These are phyloP conservation scores for Baorangia bicolor DNA, from an alignment of 768 basidiomycete genomes.

Conservation along the genomic window DNA sequence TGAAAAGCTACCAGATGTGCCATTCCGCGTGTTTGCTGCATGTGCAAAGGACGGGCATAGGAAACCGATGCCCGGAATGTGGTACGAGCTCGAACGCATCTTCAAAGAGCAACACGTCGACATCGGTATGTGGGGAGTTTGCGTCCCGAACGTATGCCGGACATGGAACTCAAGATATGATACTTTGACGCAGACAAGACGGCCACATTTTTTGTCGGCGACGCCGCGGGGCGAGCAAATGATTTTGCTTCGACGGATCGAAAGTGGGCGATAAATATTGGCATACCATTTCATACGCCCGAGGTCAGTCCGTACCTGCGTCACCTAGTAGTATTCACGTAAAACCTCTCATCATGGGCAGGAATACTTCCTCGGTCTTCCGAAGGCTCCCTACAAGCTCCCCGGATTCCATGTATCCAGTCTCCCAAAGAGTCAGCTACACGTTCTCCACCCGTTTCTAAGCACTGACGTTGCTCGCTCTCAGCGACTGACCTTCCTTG, in stretches of 20 bases:
- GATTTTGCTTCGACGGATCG: conserved; percentile 85
- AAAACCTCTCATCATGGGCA: conserved; percentile 27
- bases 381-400: conserved; percentile 43
- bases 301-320: conserved; percentile 50
- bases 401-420: conserved; percentile 68
- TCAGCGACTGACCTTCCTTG: conserved; percentile 40
- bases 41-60: conserved; percentile 70
- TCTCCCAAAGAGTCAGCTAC: conserved; percentile 32
- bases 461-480: neutral
- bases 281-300: conserved; percentile 75
- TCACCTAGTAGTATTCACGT: neutral
- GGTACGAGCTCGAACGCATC: conserved; percentile 65
- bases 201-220: conserved; percentile 79
- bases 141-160: neutral
- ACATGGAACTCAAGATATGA: neutral
- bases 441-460: neutral
- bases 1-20: conserved; percentile 63
- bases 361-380: conserved; percentile 76
- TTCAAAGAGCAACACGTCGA: conserved; percentile 54
- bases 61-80: conserved; percentile 90
- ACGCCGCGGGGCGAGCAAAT: conserved; percentile 77
- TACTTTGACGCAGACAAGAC: conserved; percentile 50
- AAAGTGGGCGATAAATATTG: conserved; percentile 81
- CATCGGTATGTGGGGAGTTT: conserved; percentile 52
- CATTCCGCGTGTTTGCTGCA: conserved; percentile 80